Base-by-base conservation (phyloP, 805 yeast species). In the Starmerella bacillaris region DNA sequence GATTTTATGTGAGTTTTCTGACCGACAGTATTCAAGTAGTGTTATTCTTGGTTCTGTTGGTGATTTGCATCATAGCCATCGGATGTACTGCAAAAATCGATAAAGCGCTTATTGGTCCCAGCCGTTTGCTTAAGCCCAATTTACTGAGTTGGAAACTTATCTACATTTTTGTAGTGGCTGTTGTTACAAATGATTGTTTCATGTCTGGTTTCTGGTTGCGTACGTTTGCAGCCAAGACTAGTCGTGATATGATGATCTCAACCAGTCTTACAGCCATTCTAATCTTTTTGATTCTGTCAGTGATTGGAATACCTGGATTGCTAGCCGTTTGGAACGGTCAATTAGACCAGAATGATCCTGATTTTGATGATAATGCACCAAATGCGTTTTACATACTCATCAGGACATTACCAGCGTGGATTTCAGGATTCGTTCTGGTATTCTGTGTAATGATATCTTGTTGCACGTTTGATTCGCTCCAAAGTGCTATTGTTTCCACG, bases 131-230 rank as follows among this genome's bases (percentile, higher is more conserved):
- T 38, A 66, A 70, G 24, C 68, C 74, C 1, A 74, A 71, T 49
- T 68, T 68, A 43, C 61, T 82, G 27, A 92, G 93, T 15, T 82
- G 93, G 89, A 86, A 82, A 62, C 65, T 83, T 43, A 53, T 83
- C 24, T 83, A 80, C 53, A 82, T 84, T 43, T 61, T 83, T 43
- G 68, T 75, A 5, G 74, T 84, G 21, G 94, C 94, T 22, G 76
- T 84, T 49, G 66, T 80, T 37, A 78, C 94, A 21, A 84, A 84
- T 50, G 93, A 80, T 51, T 71, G 83, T 52, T 83, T 83, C 55
- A 58, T 83, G 63, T 69, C 92, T 21, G 93, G 93, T 1, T 83
- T 83, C 53, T 84, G 95, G 95, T 60, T 83, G 42, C 64, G 95
- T 51, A 78, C 95, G 1, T 83, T 83, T 61, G 92, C 95, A 5